These are phyloP conservation scores for Luffa aegyptiaca DNA, from an alignment of 306 rosid genomes.

Conservation along the genomic window DNA sequence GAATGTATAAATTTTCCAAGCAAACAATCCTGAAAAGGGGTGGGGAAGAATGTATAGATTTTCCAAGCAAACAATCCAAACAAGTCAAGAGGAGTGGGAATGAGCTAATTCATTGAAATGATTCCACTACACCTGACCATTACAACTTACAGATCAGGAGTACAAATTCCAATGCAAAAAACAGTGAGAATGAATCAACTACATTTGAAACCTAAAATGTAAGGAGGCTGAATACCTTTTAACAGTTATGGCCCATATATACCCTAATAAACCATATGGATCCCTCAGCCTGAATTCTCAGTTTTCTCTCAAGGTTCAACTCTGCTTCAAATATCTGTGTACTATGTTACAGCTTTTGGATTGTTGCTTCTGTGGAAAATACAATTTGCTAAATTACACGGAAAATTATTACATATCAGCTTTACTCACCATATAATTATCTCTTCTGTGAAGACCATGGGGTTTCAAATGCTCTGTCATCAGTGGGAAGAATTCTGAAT, in stretches of 20 bases:
- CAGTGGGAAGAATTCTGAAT: neutral
- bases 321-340: slow-evolving; percentile 1
- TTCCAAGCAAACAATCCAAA: neutral
- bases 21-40: neutral
- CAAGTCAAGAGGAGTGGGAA: neutral
- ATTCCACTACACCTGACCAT: neutral
- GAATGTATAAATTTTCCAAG: neutral
- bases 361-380: slow-evolving; percentile 21
- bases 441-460: neutral
- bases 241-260: neutral
- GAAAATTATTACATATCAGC: slow-evolving; percentile 19
- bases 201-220: neutral
- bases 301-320: neutral
- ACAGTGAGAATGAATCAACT: neutral
- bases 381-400: slow-evolving; percentile 23
- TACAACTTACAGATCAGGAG: slow-evolving; percentile 2
- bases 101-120: slow-evolving; percentile 5
- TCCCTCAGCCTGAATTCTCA: slow-evolving; percentile 2
- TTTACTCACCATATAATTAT: slow-evolving; percentile 7
- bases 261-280: slow-evolving; percentile 7
- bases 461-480: neutral
- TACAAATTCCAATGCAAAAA: neutral
- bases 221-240: neutral
- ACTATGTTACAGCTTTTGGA: slow-evolving; percentile 5
- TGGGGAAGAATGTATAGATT: neutral